Evolutionary conservation across 352 stramenopile species (phyloP).

Genomic region (Pythium rishiriense): DNA sequence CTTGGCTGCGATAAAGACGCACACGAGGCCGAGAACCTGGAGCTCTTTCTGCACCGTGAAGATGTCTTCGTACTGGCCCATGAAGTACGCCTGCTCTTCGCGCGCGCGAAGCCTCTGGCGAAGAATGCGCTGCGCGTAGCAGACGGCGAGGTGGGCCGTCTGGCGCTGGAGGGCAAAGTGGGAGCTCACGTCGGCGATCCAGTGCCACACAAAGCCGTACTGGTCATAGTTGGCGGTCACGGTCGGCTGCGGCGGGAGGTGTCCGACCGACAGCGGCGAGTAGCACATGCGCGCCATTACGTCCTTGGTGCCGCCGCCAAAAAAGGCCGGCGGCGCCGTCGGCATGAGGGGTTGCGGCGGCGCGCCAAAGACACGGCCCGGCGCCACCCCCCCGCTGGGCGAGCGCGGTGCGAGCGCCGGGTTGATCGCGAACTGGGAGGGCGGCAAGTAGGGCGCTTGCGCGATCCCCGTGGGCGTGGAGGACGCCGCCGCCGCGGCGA

Average conservation of each 20-base stretch:
- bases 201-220: slow-evolving; percentile 79
- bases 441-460: slow-evolving; percentile 5
- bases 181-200: slow-evolving; percentile 59
- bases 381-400: not conserved
- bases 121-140: slow-evolving; percentile 77
- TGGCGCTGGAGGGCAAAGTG: slow-evolving; percentile 82
- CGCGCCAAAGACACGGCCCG: not conserved
- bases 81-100: slow-evolving; percentile 39
- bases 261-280: slow-evolving; percentile 58
- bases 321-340: slow-evolving; percentile 3
- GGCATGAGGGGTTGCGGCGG: slow-evolving; percentile 1
- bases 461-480: slow-evolving; percentile 7
- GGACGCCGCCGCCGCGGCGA: slow-evolving; percentile 33
- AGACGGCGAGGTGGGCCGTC: slow-evolving; percentile 72
- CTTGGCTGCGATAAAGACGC: slow-evolving; percentile 85
- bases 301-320: slow-evolving; percentile 7
- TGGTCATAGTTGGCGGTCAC: slow-evolving; percentile 52
- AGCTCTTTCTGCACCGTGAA: slow-evolving; percentile 58
- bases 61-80: slow-evolving; percentile 49
- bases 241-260: slow-evolving; percentile 32
- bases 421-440: slow-evolving; percentile 11
- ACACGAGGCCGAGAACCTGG: slow-evolving; percentile 54
- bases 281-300: slow-evolving; percentile 21
- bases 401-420: slow-evolving; percentile 1
- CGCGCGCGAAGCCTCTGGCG: slow-evolving; percentile 45